Conservation (phyloP, 352 stramenopile species). For the Phytophthora tubulina region DNA sequence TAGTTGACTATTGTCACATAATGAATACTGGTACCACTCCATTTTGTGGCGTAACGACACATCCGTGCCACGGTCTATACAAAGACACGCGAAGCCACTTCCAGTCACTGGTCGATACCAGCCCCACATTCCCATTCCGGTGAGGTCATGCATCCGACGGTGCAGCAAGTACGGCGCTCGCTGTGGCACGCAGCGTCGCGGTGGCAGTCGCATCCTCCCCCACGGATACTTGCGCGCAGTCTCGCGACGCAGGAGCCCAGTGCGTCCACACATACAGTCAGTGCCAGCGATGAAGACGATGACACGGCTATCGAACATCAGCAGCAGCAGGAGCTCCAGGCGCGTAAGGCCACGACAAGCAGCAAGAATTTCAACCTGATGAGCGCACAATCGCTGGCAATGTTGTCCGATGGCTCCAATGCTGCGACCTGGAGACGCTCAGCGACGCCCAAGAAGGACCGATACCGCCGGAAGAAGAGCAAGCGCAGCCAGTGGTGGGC, state of each 20-base stretch:
- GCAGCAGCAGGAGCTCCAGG: slow-evolving; percentile 3
- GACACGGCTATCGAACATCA: slow-evolving; percentile 21
- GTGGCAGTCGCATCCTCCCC: slow-evolving; percentile 6
- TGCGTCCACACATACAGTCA: slow-evolving; percentile 6
- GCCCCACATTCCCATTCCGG: slow-evolving; percentile 28
- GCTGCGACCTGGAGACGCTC: background rate
- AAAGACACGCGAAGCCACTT: slow-evolving; percentile 22
- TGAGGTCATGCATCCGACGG: slow-evolving; percentile 28
- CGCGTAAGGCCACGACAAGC: slow-evolving; percentile 20
- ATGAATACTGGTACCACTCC: no score
- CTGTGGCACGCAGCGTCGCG: slow-evolving; percentile 25
- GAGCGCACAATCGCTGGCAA: background rate
- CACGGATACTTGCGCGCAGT: slow-evolving; percentile 12
- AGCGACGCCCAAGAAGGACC: slow-evolving; percentile 6
- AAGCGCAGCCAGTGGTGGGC: slow-evolving; percentile 56
- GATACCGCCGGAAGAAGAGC: slow-evolving; percentile 16
- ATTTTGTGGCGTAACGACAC: no score
- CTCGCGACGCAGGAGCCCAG: slow-evolving; percentile 10
- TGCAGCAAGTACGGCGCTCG: slow-evolving; percentile 30
- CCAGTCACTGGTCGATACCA: slow-evolving; percentile 4
- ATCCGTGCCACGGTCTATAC: background rate
- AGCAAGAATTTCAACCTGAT: slow-evolving; percentile 41
- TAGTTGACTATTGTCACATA: background rate
- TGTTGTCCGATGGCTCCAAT: background rate
- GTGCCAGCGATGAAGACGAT: background rate